Conservation (phyloP, 75 land plant genomes). For the Isoetes taiwanensis region DNA sequence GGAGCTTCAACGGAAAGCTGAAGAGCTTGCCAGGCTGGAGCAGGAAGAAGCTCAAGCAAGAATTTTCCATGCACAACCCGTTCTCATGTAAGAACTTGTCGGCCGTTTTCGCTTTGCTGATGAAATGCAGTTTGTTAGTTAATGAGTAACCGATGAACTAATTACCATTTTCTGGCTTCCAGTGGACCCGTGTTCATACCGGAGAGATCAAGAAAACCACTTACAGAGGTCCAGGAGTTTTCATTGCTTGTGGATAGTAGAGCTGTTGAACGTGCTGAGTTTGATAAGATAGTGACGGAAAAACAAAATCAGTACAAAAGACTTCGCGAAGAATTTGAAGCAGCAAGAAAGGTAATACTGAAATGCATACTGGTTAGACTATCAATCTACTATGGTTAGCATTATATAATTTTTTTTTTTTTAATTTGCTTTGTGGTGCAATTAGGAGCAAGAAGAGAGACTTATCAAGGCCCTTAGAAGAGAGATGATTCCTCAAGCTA, state of each 20-base stretch:
- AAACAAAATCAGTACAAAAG: constrained; percentile 70
- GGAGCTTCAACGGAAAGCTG: constrained; percentile 54
- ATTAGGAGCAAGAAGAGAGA: constrained; percentile 86
- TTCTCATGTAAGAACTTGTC: constrained; percentile 58
- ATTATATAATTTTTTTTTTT: too few species aligned
- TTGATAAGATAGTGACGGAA: constrained; percentile 68
- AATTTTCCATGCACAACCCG: constrained; percentile 77
- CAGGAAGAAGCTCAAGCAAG: constrained; percentile 47
- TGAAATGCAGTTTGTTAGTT: too few species aligned
- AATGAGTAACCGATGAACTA: too few species aligned
- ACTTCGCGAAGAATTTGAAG: constrained; percentile 70
- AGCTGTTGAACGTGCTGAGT: constrained; percentile 71
- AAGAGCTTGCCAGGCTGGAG: constrained; percentile 56
- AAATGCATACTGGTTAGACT: too few species aligned
- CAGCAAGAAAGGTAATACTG: constrained; percentile 55
- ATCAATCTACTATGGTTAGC: too few species aligned
- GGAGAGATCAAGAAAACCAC: constrained; percentile 61
- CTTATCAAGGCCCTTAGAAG: constrained; percentile 61
- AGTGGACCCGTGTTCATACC: constrained; percentile 83
- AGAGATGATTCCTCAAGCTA: constrained; percentile 75
- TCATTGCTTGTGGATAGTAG: constrained; percentile 52
- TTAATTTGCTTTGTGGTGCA: too few species aligned
- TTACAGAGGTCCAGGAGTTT: constrained; percentile 75
- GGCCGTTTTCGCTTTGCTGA: too few species aligned
- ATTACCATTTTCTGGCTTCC: too few species aligned